A percentile compares a stretch with the other conserved stretches of the same genome.
Evolutionary conservation across 495 filamentous ascomycete species (phyloP).

Genomic region (Immersiella caudata): DNA sequence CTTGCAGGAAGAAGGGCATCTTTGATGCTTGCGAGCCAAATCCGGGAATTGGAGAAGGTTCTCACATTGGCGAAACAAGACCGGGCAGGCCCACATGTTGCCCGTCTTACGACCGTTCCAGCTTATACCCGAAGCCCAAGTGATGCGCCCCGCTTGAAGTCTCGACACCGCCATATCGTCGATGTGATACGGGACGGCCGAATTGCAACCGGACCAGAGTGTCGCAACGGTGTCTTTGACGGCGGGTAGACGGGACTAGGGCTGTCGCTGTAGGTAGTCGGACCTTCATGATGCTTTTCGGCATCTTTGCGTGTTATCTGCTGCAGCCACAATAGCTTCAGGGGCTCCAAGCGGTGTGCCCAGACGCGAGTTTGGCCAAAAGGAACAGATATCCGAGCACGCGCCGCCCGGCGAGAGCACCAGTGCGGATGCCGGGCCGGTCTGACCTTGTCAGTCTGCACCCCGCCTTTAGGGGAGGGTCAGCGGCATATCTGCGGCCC

Average conservation of each 20-base stretch:
- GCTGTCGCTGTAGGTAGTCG: no score
- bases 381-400: not conserved
- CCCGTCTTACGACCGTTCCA: not conserved
- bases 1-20: not conserved
- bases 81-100: not conserved
- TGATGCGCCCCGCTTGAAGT: not conserved
- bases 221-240: not conserved
- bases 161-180: not conserved
- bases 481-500: conserved; percentile 5
- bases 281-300: no score
- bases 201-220: not conserved
- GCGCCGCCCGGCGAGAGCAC: not conserved
- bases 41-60: not conserved
- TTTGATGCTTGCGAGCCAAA: not conserved
- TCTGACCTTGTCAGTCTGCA: conserved; percentile 6
- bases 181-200: not conserved
- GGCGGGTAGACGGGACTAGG: no score
- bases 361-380: not conserved
- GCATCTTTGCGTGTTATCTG: not conserved
- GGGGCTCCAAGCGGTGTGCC: not conserved
- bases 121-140: not conserved
- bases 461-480: conserved; percentile 10
- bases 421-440: not conserved
- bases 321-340: not conserved
- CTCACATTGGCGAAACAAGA: not conserved